These are phyloP conservation scores for Pseudogymnoascus sp. DNA, from an alignment of 2,329 filamentous ascomycete genomes.

Conservation along the genomic window DNA sequence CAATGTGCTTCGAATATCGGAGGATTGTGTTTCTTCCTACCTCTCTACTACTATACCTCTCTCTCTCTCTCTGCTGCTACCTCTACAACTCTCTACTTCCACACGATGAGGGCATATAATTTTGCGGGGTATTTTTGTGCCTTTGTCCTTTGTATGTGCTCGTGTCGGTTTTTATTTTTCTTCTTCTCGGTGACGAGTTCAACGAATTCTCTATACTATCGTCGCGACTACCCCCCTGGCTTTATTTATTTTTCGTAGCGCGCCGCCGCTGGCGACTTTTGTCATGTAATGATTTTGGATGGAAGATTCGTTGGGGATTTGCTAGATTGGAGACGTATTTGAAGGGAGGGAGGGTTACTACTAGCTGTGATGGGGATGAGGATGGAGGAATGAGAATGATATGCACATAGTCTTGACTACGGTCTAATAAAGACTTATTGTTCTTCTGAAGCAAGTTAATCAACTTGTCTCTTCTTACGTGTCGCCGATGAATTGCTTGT, in stretches of 20 bases:
- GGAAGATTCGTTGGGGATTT: background rate
- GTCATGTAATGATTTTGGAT: slow-evolving; percentile 2
- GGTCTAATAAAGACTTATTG: background rate
- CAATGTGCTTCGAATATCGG: background rate
- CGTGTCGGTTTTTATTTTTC: background rate
- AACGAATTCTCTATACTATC: slow-evolving; percentile 19
- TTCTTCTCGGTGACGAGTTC: slow-evolving; percentile 18
- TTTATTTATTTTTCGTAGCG: slow-evolving; percentile 13
- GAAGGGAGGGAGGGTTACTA: background rate
- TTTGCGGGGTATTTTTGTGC: background rate
- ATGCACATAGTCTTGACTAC: background rate
- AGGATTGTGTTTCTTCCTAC: background rate
- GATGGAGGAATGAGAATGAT: background rate
- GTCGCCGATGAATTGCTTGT: background rate
- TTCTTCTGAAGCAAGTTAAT: background rate
- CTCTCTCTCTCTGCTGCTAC: background rate
- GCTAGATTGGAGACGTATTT: background rate
- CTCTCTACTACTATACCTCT: background rate
- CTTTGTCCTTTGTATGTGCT: slow-evolving; percentile 12
- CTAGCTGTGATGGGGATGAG: background rate
- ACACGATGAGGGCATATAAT: background rate
- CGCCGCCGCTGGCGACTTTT: slow-evolving; percentile 11
- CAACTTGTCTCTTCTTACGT: background rate
- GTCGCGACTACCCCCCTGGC: slow-evolving; percentile 19
- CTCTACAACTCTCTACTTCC: background rate